Percentiles rank a stretch among this genome's conserved stretches.
phyloP scores from a whole-genome alignment of 148 eudicot genomes.

The Cornus suecica region DNA sequence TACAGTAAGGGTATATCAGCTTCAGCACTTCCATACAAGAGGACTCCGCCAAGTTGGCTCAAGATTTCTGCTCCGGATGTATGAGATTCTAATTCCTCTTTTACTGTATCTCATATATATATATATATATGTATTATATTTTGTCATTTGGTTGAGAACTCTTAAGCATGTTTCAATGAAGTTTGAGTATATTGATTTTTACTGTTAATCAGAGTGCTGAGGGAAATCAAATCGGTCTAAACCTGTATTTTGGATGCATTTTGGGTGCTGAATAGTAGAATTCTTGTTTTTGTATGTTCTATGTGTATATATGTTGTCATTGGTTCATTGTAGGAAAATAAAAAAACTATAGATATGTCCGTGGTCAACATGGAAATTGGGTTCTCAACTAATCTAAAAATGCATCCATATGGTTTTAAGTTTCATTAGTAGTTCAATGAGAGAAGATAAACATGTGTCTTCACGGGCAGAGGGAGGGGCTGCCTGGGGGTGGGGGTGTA shows the following conservation, averaged over 20 bases:
- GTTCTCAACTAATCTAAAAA: neutral
- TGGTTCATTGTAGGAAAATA: neutral
- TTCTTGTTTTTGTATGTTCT: neutral
- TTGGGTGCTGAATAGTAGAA: neutral
- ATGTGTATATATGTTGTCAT: neutral
- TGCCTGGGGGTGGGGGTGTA: too few species aligned
- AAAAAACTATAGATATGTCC: neutral
- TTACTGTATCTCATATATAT: neutral
- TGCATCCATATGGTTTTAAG: neutral
- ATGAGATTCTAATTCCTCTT: constrained; percentile 7
- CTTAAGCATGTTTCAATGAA: neutral
- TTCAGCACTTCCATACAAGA: constrained; percentile 36
- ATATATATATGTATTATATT: neutral
- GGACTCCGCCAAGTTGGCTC: constrained; percentile 42
- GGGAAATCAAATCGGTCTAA: neutral
- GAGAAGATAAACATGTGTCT: too few species aligned
- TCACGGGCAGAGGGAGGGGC: too few species aligned
- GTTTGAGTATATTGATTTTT: neutral
- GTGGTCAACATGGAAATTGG: neutral
- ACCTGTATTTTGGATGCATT: neutral
- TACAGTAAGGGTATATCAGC: constrained; percentile 34
- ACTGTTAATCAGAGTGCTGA: neutral
- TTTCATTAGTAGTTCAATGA: too few species aligned
- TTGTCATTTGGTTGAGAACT: neutral
- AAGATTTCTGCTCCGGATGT: constrained; percentile 41